Evolutionary conservation across 2,329 filamentous ascomycete species (phyloP).

Genomic region (Fusarium illudens): DNA sequence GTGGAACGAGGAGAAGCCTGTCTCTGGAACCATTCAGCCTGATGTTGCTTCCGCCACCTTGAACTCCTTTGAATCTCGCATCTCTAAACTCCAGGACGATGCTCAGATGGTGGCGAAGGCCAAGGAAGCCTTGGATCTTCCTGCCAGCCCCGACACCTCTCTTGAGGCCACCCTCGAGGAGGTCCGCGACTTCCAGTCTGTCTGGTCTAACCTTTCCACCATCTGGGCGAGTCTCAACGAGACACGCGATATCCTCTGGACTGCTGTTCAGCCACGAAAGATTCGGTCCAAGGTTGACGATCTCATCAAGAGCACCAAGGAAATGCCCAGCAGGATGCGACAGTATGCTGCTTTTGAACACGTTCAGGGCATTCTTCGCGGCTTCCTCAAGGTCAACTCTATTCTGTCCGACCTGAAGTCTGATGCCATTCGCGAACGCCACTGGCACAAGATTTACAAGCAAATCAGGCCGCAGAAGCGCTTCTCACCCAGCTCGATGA

Average conservation of each 20-base stretch:
- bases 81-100: conserved; percentile 86
- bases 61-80: conserved; percentile 81
- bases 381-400: conserved; percentile 89
- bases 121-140: conserved; percentile 94
- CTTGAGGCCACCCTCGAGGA: conserved; percentile 90
- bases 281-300: conserved; percentile 88
- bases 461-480: conserved; percentile 90
- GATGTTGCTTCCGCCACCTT: conserved; percentile 87
- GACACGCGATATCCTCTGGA: conserved; percentile 92
- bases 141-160: conserved; percentile 80
- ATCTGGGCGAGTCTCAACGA: conserved; percentile 98
- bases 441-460: conserved; percentile 99
- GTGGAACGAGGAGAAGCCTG: conserved; percentile 97
- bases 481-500: conserved; percentile 94
- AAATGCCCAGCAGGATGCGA: conserved; percentile 98
- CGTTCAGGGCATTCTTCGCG: conserved; percentile 88
- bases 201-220: conserved; percentile 94
- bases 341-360: conserved; percentile 99
- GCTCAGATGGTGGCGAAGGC: conserved; percentile 94
- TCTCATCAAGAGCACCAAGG: conserved; percentile 96
- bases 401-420: conserved; percentile 92
- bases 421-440: conserved; percentile 92
- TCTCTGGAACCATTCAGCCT: conserved; percentile 91
- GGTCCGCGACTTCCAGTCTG: conserved; percentile 97
- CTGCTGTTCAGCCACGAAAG: conserved; percentile 92